Evolutionary conservation across 768 basidiomycete genomes (phyloP), one percentile per base, ranked within the genome.

Genomic region (Nidularia sp.): DNA sequence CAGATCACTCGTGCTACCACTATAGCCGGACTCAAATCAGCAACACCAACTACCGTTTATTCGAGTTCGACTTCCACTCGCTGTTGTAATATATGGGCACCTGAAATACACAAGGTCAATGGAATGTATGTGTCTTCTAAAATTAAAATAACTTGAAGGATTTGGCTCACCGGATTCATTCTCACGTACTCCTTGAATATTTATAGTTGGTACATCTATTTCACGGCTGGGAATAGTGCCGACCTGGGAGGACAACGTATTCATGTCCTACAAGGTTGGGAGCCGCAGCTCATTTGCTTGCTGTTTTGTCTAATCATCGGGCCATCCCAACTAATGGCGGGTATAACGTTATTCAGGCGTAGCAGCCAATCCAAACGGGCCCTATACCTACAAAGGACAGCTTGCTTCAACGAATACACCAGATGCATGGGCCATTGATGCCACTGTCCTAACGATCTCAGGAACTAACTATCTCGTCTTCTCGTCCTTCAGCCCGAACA

Each of bases 1-100:
- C 59, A 60, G 15, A 57, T 60, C 33, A 54, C 56, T 32, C 54
- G 58, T 25, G 58, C 58, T 3, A 55, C 58, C 1, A 60, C 58
- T 7, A 42, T 60, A 29, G 52, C 35, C 49, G 39, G 39, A 41
- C 50, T 58, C 32, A 55, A 53, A 25, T 54, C 57, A 4, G 53
- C 57, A 4, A 55, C 57, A 1, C 55, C 48, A 51, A 49, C n/a
- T 34, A 54, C 49, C 34, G 47, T 53, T 31, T 54, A 58, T 8
- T 41, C 53, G 41, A 53, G 39, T 15, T 10, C 39, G 15, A 41
- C 39, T 41, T 41, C 10, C 39, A 44, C 50, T 31, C 13, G 50
- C 4, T 51, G 50, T 31, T 51, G 50, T 42, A 51, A 51, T 45
- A 42, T 51, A 13, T 51, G 50, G 43, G 45, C 9, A 42, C 35